Base-by-base conservation (phyloP, 169 alveolate species). In the Besnoitia besnoiti region DNA sequence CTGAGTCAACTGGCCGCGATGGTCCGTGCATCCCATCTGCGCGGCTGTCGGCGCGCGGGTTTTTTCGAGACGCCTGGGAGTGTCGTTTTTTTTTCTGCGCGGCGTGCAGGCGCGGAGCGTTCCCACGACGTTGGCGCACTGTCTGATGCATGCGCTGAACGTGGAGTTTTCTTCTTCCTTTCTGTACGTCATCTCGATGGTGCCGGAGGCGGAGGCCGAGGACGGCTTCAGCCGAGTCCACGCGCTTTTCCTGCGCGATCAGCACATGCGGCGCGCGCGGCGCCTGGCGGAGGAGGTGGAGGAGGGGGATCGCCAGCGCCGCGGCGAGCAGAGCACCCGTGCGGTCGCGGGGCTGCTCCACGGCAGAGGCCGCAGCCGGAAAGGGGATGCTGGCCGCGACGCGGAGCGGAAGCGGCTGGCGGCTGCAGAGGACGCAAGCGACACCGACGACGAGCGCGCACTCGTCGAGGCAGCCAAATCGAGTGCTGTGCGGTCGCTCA, bases 81-180 rank as follows among this genome's bases (percentile, higher is more conserved):
- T n/a, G 8, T 33, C 44, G 16, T 33, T 67, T 67, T 33, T 67
- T n/a, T 67, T n/a, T n/a, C n/a, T n/a, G n/a, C n/a, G n/a, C n/a
- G n/a, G n/a, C n/a, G 33, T 42, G 16, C 47, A 77, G 87, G 87
- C 87, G 2, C 87, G 87, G 37, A 37, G 49, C 35, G 87, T 42
- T 51, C 87, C 87, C 10, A 40, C 87, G 35, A 77, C 87, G 10
- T 35, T 77, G 44, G 87, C 87, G 87, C 87, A 77, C 24, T 77
- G 87, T 30, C 16, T 77, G 61, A 77, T 77, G 87, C 50, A 42
- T 37, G 49, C 87, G 59, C 37, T 77, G 55, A 77, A 77, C 59
- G 55, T 77, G 40, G 87, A 77, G 55, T 40, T 77, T 5, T 42
- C 61, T 0, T 24, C 87, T 27, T 40, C 87, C n/a, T 77, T 77